Conservation (phyloP, 2,329 filamentous ascomycete genomes). For the Knufia petricola region DNA sequence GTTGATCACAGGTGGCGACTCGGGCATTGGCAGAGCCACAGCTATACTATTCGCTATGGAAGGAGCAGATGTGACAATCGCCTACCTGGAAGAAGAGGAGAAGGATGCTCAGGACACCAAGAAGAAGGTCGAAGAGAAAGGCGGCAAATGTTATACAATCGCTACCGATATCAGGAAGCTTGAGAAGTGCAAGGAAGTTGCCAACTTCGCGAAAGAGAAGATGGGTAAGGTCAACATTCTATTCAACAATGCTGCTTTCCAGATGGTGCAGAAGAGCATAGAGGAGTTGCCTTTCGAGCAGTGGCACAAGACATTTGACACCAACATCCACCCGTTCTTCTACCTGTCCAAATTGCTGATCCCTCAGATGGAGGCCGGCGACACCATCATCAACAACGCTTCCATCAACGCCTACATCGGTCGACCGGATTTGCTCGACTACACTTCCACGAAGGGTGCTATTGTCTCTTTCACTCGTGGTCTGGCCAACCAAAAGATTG, state of each 20-base stretch:
- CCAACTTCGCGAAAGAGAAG: conserved; percentile 55
- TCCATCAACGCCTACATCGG: conserved; percentile 78
- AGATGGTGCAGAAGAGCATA: conserved; percentile 66
- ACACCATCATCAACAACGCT: conserved; percentile 75
- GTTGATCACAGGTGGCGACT: conserved; percentile 72
- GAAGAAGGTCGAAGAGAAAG: conserved; percentile 56
- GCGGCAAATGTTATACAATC: conserved; percentile 55
- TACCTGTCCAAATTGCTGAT: conserved; percentile 69
- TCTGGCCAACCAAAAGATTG: conserved; percentile 63
- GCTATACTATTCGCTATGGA: conserved; percentile 74
- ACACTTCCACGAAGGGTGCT: conserved; percentile 70
- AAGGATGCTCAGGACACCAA: conserved; percentile 67
- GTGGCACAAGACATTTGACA: conserved; percentile 70
- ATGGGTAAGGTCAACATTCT: conserved; percentile 63
- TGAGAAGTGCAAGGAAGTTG: conserved; percentile 59
- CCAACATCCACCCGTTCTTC: conserved; percentile 75
- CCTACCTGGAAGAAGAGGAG: conserved; percentile 66
- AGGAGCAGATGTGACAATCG: conserved; percentile 63
- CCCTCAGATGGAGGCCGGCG: conserved; percentile 63
- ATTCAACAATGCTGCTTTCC: conserved; percentile 60
- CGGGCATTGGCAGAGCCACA: conserved; percentile 65
- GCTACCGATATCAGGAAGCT: conserved; percentile 55
- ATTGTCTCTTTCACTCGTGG: conserved; percentile 71
- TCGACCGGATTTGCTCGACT: conserved; percentile 69
- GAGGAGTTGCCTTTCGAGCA: conserved; percentile 64